These are phyloP conservation scores for Metarhizium rileyi DNA, from an alignment of 2,329 filamentous ascomycete species.

Conservation along the genomic window DNA sequence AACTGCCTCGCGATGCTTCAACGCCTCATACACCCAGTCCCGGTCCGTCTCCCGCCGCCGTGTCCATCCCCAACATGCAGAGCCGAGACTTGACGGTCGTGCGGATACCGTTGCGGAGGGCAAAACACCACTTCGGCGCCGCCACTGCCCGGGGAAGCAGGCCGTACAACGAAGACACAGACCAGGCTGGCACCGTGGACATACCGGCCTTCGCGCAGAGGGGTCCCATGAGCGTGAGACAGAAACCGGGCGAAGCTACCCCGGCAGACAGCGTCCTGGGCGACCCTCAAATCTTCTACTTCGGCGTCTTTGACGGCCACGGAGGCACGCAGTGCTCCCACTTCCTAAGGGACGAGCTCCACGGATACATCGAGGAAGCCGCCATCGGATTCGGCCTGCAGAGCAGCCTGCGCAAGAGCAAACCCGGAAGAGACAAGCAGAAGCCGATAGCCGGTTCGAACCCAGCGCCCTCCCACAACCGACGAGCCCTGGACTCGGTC, in stretches of 20 bases:
- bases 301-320: constrained; percentile 93
- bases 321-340: constrained; percentile 82
- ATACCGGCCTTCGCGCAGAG: constrained; percentile 87
- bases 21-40: constrained; percentile 58
- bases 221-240: constrained; percentile 54
- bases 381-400: constrained; percentile 66
- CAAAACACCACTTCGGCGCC: constrained; percentile 92
- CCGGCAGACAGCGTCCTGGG: constrained; percentile 69
- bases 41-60: constrained; percentile 46
- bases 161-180: constrained; percentile 85
- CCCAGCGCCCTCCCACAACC: constrained; percentile 16
- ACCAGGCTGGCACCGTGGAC: constrained; percentile 88
- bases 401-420: constrained; percentile 56
- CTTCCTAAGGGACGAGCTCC: constrained; percentile 75
- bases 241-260: constrained; percentile 48
- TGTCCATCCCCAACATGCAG: constrained; percentile 49
- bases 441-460: constrained; percentile 11
- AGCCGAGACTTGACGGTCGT: constrained; percentile 82
- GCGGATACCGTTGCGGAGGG: constrained; percentile 82
- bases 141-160: constrained; percentile 70
- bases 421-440: constrained; percentile 16
- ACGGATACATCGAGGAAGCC: constrained; percentile 79
- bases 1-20: constrained; percentile 76
- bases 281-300: constrained; percentile 96
- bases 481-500: constrained; percentile 23